These are phyloP conservation scores for Fragosphaeria purpurea DNA, from an alignment of 2,329 filamentous ascomycete species.

Conservation along the genomic window DNA sequence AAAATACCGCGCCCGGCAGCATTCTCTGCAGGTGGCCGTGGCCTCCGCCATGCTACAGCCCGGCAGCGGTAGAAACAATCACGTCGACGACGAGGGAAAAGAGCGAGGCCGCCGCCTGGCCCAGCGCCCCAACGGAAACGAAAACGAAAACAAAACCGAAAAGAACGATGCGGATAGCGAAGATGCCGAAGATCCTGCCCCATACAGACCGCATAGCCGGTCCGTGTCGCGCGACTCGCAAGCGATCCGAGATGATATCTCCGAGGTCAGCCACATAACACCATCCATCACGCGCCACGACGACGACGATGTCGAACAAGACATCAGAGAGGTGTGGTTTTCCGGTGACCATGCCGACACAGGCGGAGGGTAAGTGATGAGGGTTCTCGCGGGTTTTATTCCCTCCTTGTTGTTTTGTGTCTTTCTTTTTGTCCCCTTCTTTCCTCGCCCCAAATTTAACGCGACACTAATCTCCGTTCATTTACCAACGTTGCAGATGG, in stretches of 20 bases:
- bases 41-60: not conserved
- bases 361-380: conserved; percentile 47
- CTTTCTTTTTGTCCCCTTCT: not conserved
- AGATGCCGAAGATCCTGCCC: conserved; percentile 21
- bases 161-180: not conserved
- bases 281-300: conserved; percentile 25
- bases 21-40: conserved; percentile 1
- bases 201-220: conserved; percentile 31
- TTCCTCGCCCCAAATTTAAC: no score
- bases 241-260: not conserved
- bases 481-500: conserved; percentile 33
- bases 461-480: no score
- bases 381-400: no score
- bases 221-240: conserved; percentile 20
- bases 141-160: conserved; percentile 14
- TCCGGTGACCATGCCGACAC: conserved; percentile 70
- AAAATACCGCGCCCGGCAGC: conserved; percentile 23
- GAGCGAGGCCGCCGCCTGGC: conserved; percentile 9
- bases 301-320: conserved; percentile 46
- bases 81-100: not conserved
- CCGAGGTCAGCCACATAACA: conserved; percentile 11
- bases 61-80: not conserved
- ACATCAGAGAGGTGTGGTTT: conserved; percentile 76
- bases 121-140: not conserved
- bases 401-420: not conserved